phyloP scores from a whole-genome alignment of 805 yeast genomes.

The Metschnikowia borealis region DNA sequence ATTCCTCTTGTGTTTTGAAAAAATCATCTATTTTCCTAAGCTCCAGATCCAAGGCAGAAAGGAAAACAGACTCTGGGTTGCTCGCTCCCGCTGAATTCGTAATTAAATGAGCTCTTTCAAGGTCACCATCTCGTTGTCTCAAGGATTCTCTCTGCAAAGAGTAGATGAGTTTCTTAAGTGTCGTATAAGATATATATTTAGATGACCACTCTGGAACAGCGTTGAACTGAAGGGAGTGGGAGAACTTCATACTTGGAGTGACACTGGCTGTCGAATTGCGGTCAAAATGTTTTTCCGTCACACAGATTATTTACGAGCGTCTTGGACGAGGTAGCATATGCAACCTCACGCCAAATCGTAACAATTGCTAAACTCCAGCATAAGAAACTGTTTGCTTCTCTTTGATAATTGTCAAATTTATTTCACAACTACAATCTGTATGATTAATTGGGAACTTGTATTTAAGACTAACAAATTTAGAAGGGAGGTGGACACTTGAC shows the following conservation, averaged over 20 bases:
- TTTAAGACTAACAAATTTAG: neutral
- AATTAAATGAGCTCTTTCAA: slow-evolving; percentile 28
- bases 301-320: slow-evolving; percentile 2
- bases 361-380: neutral
- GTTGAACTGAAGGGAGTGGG: slow-evolving; percentile 91
- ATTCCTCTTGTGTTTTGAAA: slow-evolving; percentile 63
- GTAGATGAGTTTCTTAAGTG: slow-evolving; percentile 80
- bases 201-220: slow-evolving; percentile 99
- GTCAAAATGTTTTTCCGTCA: slow-evolving; percentile 3
- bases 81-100: slow-evolving; percentile 15
- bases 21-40: slow-evolving; percentile 71
- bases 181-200: slow-evolving; percentile 84
- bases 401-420: neutral
- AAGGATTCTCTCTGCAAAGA: slow-evolving; percentile 66
- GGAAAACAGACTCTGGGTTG: slow-evolving; percentile 58
- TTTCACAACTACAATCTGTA: neutral
- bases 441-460: neutral
- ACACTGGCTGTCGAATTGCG: neutral
- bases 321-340: neutral
- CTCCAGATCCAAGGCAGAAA: slow-evolving; percentile 73
- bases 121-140: slow-evolving; percentile 23
- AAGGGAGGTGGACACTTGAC: neutral
- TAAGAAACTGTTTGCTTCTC: neutral
- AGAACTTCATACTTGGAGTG: slow-evolving; percentile 68
- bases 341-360: neutral